Evolutionary conservation across 2,329 filamentous ascomycete species (phyloP).

Genomic region (Albifimbria verrucaria): DNA sequence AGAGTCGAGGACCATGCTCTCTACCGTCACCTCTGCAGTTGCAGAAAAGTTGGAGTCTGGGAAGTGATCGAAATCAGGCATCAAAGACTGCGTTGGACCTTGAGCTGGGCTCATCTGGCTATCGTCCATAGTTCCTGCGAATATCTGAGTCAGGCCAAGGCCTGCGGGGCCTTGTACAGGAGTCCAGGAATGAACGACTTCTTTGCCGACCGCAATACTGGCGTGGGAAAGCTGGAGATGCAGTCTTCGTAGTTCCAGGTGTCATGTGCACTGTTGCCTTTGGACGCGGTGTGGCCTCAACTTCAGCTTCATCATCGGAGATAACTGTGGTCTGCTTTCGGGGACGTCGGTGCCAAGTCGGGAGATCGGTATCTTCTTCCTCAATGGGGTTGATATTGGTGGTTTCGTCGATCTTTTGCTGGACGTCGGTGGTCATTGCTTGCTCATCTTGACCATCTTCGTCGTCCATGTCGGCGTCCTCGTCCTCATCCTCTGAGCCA

Average conservation of each 20-base stretch:
- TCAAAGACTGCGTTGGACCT: slow-evolving; percentile 42
- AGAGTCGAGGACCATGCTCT: slow-evolving; percentile 49
- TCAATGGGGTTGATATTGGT: slow-evolving; percentile 32
- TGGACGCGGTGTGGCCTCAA: slow-evolving; percentile 46
- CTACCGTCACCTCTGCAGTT: slow-evolving; percentile 50
- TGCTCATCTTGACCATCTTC: no score
- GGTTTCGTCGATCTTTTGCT: slow-evolving; percentile 15
- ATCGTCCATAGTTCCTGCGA: slow-evolving; percentile 81
- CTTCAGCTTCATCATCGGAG: slow-evolving; percentile 56
- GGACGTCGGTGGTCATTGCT: no score
- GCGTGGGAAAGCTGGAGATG: slow-evolving; percentile 58
- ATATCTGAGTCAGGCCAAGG: slow-evolving; percentile 83
- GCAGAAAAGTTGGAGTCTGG: slow-evolving; percentile 61
- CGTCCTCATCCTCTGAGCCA: slow-evolving; percentile 40
- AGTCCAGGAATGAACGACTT: slow-evolving; percentile 70
- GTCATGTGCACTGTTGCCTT: slow-evolving; percentile 39
- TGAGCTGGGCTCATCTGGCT: slow-evolving; percentile 38
- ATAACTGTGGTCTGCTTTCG: slow-evolving; percentile 52
- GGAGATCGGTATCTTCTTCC: slow-evolving; percentile 28
- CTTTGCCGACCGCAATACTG: slow-evolving; percentile 64
- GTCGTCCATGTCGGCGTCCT: slow-evolving; percentile 29
- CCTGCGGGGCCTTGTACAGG: slow-evolving; percentile 59
- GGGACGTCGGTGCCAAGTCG: slow-evolving; percentile 44
- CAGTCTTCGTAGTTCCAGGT: slow-evolving; percentile 36
- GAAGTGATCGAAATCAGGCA: slow-evolving; percentile 56